Conservation (phyloP, 2,329 filamentous ascomycete genomes). For the Fusarium sp. region DNA sequence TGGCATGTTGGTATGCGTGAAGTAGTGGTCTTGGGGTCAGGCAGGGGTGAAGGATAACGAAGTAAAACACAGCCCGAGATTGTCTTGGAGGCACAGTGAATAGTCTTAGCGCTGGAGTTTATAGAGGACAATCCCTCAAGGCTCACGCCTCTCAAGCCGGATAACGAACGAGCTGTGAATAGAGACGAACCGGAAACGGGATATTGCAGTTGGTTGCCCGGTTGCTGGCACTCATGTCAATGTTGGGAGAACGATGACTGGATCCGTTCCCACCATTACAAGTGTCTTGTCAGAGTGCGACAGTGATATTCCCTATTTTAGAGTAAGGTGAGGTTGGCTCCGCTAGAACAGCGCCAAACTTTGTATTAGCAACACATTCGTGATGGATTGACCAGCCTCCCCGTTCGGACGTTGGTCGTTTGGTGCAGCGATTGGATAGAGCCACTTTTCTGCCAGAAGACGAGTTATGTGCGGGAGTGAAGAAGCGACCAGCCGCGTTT, state of each 20-base stretch:
- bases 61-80: slow-evolving; percentile 47
- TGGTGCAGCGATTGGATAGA: slow-evolving; percentile 11
- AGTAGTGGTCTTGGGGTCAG: slow-evolving; percentile 31
- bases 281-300: slow-evolving; percentile 28
- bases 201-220: slow-evolving; percentile 36
- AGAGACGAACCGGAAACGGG: slow-evolving; percentile 32
- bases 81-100: slow-evolving; percentile 42
- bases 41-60: slow-evolving; percentile 39
- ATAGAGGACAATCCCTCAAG: slow-evolving; percentile 24
- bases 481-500: neutral
- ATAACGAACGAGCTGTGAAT: slow-evolving; percentile 22
- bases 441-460: slow-evolving; percentile 24
- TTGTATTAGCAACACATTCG: slow-evolving; percentile 39
- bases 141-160: slow-evolving; percentile 16
- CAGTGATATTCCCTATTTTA: slow-evolving; percentile 22
- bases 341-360: slow-evolving; percentile 43
- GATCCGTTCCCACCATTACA: slow-evolving; percentile 35
- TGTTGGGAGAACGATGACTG: slow-evolving; percentile 24
- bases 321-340: slow-evolving; percentile 42
- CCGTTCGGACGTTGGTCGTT: slow-evolving; percentile 11
- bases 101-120: slow-evolving; percentile 29
- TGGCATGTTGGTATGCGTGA: slow-evolving; percentile 45
- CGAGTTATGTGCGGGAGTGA: slow-evolving; percentile 3
- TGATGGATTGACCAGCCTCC: slow-evolving; percentile 32
- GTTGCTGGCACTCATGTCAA: slow-evolving; percentile 26